Percentiles rank a stretch among this genome's conserved stretches.
Evolutionary conservation across 345 rosid species (phyloP).

Genomic region (Erucastrum elatum): DNA sequence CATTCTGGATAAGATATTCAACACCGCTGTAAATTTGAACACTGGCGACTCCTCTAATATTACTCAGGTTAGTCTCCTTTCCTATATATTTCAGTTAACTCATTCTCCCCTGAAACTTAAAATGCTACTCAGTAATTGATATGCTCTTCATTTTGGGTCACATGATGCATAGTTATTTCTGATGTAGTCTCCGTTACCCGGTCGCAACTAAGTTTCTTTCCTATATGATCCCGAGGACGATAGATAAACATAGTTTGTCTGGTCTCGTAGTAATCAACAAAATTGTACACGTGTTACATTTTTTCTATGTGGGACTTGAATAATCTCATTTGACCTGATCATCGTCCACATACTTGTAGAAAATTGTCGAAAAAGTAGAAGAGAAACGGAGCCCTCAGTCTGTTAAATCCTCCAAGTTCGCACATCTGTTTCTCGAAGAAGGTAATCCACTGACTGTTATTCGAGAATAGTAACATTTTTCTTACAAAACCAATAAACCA

Average conservation of each 20-base stretch:
- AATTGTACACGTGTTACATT: constrained; percentile 10
- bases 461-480: constrained; percentile 10
- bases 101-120: constrained; percentile 3
- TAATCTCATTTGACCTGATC: constrained; percentile 22
- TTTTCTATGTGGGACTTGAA: constrained; percentile 4
- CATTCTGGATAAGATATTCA: constrained; percentile 77
- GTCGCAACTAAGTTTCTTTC: not conserved
- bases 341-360: constrained; percentile 47
- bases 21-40: constrained; percentile 53
- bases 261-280: constrained; percentile 7
- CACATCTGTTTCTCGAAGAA: constrained; percentile 84
- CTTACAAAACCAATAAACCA: not conserved
- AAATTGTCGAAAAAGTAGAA: constrained; percentile 49
- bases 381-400: constrained; percentile 46
- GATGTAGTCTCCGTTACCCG: not conserved
- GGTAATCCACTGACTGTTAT: constrained; percentile 47
- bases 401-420: constrained; percentile 79
- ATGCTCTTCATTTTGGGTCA: not conserved
- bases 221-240: constrained; percentile 7
- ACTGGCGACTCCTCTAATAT: constrained; percentile 47
- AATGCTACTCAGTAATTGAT: not conserved
- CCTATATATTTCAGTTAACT: constrained; percentile 2
- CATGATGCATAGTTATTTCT: constrained; percentile 6
- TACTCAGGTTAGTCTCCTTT: constrained; percentile 48
- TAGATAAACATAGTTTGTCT: constrained; percentile 10